Evolutionary conservation across 1,284 basidiomycete species (phyloP).

Genomic region (Malassezia vespertilionis): DNA sequence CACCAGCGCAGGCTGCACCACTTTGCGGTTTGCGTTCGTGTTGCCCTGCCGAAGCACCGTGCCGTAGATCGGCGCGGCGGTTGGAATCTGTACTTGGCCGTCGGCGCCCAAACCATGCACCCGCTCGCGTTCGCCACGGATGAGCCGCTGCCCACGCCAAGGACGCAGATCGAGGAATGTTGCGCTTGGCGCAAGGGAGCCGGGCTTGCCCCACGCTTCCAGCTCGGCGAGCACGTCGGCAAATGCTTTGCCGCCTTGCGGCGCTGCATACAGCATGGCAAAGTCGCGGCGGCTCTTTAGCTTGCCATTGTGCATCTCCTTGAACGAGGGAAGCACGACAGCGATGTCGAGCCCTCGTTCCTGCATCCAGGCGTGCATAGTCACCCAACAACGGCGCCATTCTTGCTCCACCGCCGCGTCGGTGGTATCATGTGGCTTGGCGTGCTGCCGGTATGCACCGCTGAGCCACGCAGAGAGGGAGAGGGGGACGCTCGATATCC

Average conservation of each 20-base stretch:
- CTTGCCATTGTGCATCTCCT: conserved; percentile 16
- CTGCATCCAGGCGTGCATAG: conserved; percentile 24
- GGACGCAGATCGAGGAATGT: conserved; percentile 11
- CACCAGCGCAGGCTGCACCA: conserved; percentile 32
- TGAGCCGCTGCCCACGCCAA: conserved; percentile 16
- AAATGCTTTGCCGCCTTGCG: neutral
- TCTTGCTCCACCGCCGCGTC: conserved; percentile 18
- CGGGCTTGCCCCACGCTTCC: conserved; percentile 13
- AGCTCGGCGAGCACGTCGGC: conserved; percentile 16
- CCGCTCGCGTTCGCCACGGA: conserved; percentile 31
- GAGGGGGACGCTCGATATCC: conserved; percentile 29
- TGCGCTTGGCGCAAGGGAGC: no score
- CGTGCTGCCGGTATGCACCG: conserved; percentile 19
- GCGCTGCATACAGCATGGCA: conserved; percentile 12
- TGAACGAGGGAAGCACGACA: conserved; percentile 31
- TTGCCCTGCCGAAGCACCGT: conserved; percentile 37
- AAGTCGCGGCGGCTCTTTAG: conserved; percentile 34
- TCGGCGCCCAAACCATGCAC: conserved; percentile 24
- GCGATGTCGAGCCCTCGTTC: conserved; percentile 27
- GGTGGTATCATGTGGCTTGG: conserved; percentile 3
- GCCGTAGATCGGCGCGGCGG: neutral
- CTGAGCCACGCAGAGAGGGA: conserved; percentile 27
- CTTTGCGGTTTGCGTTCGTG: conserved; percentile 37
- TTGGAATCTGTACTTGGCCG: neutral
- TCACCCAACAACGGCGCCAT: conserved; percentile 32